phyloP scores from a whole-genome alignment of 768 basidiomycete species.

The Tulasnella sp. region DNA sequence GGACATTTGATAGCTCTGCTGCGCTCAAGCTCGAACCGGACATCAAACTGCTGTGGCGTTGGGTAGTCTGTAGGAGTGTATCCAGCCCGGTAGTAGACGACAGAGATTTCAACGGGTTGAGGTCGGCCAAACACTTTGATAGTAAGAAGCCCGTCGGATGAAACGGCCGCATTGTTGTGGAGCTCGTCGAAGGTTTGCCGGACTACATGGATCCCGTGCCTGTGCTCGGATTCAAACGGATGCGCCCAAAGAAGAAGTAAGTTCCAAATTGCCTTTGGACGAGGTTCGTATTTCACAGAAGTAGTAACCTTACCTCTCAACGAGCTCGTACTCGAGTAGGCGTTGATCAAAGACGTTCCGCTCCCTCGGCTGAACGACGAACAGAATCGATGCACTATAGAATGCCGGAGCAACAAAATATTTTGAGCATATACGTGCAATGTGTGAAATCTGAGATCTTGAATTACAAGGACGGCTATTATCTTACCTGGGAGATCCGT shows the following conservation, averaged over 20 bases:
- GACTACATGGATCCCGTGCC: slow-evolving; percentile 64
- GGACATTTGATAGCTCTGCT: slow-evolving; percentile 90
- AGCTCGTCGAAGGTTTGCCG: slow-evolving; percentile 73
- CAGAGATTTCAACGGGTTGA: slow-evolving; percentile 59
- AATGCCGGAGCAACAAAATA: background rate
- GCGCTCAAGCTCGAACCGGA: slow-evolving; percentile 70
- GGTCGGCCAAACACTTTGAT: slow-evolving; percentile 32
- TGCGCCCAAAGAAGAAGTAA: background rate
- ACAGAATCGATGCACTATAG: slow-evolving; percentile 55
- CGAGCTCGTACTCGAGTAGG: slow-evolving; percentile 76
- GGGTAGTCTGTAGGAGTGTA: slow-evolving; percentile 81
- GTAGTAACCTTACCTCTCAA: slow-evolving; percentile 53
- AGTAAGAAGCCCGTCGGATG: slow-evolving; percentile 27
- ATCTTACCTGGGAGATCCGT: slow-evolving; percentile 48
- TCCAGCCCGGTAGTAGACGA: slow-evolving; percentile 84
- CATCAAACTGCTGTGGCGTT: slow-evolving; percentile 53
- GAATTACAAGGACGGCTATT: background rate
- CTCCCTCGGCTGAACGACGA: slow-evolving; percentile 84
- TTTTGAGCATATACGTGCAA: background rate
- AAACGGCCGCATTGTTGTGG: slow-evolving; percentile 45
- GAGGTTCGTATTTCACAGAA: background rate
- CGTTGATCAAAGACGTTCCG: slow-evolving; percentile 94
- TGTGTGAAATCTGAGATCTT: background rate
- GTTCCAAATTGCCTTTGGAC: background rate
- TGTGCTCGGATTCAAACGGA: slow-evolving; percentile 30